These are phyloP conservation scores for Chaetomium tenue DNA, from an alignment of 495 filamentous ascomycete species.

Conservation along the genomic window DNA sequence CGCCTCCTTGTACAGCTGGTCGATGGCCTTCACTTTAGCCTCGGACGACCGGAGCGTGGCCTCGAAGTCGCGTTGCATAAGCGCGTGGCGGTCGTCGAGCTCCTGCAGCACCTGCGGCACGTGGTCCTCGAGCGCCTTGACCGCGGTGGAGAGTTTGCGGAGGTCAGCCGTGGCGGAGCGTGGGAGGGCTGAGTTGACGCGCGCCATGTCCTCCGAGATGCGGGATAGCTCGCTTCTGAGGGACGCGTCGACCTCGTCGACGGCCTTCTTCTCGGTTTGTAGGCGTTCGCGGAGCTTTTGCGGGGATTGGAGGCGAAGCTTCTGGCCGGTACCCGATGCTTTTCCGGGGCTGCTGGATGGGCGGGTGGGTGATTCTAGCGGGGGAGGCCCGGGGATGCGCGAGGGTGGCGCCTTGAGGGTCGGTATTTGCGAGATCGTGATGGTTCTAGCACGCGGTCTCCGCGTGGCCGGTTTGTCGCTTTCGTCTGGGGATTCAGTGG, in stretches of 20 bases:
- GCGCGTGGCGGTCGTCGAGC: slow-evolving; percentile 58
- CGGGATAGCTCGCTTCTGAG: slow-evolving; percentile 75
- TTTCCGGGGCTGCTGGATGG: slow-evolving; percentile 42
- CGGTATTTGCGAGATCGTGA: slow-evolving; percentile 50
- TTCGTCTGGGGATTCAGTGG: slow-evolving; percentile 12
- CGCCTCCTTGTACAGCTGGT: slow-evolving; percentile 83
- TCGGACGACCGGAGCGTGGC: slow-evolving; percentile 68
- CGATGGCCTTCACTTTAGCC: slow-evolving; percentile 74
- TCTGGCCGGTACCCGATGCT: slow-evolving; percentile 46
- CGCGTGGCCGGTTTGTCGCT: slow-evolving; percentile 19
- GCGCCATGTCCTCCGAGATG: slow-evolving; percentile 78
- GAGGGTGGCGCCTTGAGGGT: slow-evolving; percentile 39
- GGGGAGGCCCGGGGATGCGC: slow-evolving; percentile 26
- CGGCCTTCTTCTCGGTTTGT: slow-evolving; percentile 71
- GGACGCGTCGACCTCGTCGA: slow-evolving; percentile 63
- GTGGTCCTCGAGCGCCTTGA: slow-evolving; percentile 63
- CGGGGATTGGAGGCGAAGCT: slow-evolving; percentile 81
- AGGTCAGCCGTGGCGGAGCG: slow-evolving; percentile 44
- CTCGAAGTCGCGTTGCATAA: slow-evolving; percentile 66
- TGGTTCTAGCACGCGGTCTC: slow-evolving; percentile 40
- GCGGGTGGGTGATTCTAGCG: slow-evolving; percentile 33
- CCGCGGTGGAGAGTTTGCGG: slow-evolving; percentile 51
- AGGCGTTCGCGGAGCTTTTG: slow-evolving; percentile 91
- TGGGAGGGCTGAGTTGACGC: slow-evolving; percentile 51
- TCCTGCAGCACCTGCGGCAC: slow-evolving; percentile 60